These are phyloP conservation scores for Termitomyces eurrhizus DNA, from an alignment of 768 basidiomycete species.

Conservation along the genomic window DNA sequence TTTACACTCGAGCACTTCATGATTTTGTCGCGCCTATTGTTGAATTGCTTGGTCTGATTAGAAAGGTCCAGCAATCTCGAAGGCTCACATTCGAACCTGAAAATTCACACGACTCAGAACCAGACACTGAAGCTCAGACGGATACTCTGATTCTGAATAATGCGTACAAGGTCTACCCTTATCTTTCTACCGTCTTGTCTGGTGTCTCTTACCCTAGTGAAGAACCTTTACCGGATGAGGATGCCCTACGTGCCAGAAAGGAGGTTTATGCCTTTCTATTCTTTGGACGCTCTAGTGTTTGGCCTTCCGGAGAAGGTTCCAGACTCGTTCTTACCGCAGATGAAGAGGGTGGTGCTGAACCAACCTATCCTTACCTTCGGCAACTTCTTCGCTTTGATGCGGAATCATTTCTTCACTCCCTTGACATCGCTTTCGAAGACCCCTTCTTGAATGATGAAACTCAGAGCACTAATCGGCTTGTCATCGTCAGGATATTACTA, in stretches of 20 bases:
- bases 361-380: conserved; percentile 87
- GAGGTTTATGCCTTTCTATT: conserved; percentile 83
- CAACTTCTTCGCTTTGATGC: conserved; percentile 85
- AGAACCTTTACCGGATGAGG: conserved; percentile 59
- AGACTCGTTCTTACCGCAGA: conserved; percentile 72
- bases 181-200: conserved; percentile 74
- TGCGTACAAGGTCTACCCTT: conserved; percentile 91
- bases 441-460: conserved; percentile 80
- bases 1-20: conserved; percentile 82
- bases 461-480: conserved; percentile 64
- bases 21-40: conserved; percentile 91
- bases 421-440: conserved; percentile 96
- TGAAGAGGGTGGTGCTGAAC: conserved; percentile 71
- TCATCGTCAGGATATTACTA: conserved; percentile 79
- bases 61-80: conserved; percentile 58
- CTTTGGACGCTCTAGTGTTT: conserved; percentile 70
- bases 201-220: conserved; percentile 88
- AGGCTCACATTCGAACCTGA: conserved; percentile 29
- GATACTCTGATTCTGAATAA: conserved; percentile 66
- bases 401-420: conserved; percentile 88
- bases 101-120: conserved; percentile 24
- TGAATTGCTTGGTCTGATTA: conserved; percentile 75
- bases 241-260: conserved; percentile 65
- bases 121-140: conserved; percentile 31
- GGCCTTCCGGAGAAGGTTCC: conserved; percentile 72